Conservation (phyloP, 2,329 filamentous ascomycete genomes). For the Lachnellula cervina region DNA sequence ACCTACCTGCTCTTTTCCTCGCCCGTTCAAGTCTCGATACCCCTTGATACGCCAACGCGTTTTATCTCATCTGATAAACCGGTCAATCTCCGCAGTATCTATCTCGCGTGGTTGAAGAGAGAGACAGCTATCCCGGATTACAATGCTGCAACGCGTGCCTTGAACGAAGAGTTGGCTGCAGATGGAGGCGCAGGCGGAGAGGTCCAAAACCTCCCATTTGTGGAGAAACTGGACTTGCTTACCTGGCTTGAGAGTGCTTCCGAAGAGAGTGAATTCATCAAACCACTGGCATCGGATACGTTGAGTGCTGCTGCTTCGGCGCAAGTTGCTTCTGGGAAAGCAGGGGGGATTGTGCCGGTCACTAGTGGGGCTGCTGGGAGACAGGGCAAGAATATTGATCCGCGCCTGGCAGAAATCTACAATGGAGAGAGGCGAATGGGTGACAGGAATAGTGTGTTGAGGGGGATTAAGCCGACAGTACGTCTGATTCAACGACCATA, state of each 20-base stretch:
- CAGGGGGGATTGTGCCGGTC: slow-evolving; percentile 34
- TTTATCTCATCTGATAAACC: slow-evolving; percentile 73
- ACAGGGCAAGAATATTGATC: slow-evolving; percentile 68
- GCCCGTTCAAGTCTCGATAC: slow-evolving; percentile 55
- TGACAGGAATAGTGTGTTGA: slow-evolving; percentile 81
- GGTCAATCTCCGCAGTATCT: slow-evolving; percentile 88
- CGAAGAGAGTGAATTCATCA: slow-evolving; percentile 90
- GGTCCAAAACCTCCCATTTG: slow-evolving; percentile 85
- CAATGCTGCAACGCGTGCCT: slow-evolving; percentile 72
- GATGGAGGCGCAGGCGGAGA: slow-evolving; percentile 54
- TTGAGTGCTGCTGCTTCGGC: slow-evolving; percentile 38
- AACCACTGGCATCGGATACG: slow-evolving; percentile 65
- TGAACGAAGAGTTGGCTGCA: slow-evolving; percentile 68
- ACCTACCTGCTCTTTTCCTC: slow-evolving; percentile 71
- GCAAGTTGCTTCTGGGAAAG: slow-evolving; percentile 43
- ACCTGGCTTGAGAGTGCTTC: slow-evolving; percentile 89
- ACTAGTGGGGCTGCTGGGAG: slow-evolving; percentile 43
- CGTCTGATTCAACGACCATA: slow-evolving; percentile 29
- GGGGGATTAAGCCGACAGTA: slow-evolving; percentile 86
- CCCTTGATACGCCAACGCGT: slow-evolving; percentile 71
- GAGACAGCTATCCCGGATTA: slow-evolving; percentile 88
- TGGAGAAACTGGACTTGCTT: slow-evolving; percentile 85
- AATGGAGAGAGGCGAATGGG: slow-evolving; percentile 87
- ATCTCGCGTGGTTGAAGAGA: slow-evolving; percentile 93
- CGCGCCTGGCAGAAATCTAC: slow-evolving; percentile 81